These are phyloP conservation scores for Falciphora oryzae DNA, from an alignment of 2,329 filamentous ascomycete genomes.

Conservation along the genomic window DNA sequence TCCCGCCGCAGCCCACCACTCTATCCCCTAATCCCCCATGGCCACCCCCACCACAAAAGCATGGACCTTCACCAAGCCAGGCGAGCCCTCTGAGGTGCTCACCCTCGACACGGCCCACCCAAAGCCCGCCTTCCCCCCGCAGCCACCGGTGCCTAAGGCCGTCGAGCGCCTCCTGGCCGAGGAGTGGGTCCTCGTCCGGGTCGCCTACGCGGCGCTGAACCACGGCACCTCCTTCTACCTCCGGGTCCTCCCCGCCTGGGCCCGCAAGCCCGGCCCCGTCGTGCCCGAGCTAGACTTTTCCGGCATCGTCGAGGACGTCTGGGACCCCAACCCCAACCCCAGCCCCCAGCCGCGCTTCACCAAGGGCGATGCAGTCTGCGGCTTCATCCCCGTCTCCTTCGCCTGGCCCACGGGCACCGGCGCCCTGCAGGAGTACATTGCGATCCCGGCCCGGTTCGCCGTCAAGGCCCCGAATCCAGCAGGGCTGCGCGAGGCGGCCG, in stretches of 20 bases:
- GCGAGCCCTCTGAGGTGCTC: background rate
- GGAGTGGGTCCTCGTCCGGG: constrained; percentile 22
- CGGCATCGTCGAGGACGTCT: constrained; percentile 21
- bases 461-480: constrained; percentile 2
- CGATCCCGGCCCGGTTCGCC: constrained; percentile 26
- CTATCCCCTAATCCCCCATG: background rate
- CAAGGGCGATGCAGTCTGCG: constrained; percentile 24
- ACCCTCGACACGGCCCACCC: background rate
- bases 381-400: constrained; percentile 22
- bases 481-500: constrained; percentile 17
- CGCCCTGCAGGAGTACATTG: constrained; percentile 28
- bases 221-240: constrained; percentile 30
- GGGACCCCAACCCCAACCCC: constrained; percentile 16
- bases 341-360: constrained; percentile 13
- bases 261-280: constrained; percentile 25
- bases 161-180: constrained; percentile 9
- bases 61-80: background rate
- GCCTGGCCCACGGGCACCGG: constrained; percentile 23
- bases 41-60: background rate
- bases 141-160: constrained; percentile 11
- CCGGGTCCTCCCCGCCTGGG: constrained; percentile 21
- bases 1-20: no score
- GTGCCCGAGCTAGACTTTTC: constrained; percentile 27
- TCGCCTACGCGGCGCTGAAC: constrained; percentile 30
- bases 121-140: background rate